Evolutionary conservation across 2,329 filamentous ascomycete genomes (phyloP).

Genomic region (Cadophora sp.): DNA sequence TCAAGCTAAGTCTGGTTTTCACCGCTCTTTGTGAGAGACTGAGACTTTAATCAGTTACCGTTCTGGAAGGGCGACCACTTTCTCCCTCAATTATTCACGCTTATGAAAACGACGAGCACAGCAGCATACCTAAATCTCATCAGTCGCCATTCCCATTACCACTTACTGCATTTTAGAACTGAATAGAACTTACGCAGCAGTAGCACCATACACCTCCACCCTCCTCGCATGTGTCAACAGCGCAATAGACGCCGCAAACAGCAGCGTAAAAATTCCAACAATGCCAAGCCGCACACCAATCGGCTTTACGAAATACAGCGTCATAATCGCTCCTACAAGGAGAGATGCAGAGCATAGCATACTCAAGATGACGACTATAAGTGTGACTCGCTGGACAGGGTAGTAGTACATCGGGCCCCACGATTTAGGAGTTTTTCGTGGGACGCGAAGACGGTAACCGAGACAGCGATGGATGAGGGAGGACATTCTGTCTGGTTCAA

Average conservation of each 20-base stretch:
- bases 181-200: constrained; percentile 25
- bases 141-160: background rate
- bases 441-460: constrained; percentile 10
- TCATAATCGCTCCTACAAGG: constrained; percentile 25
- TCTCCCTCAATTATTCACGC: background rate
- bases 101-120: constrained; percentile 18
- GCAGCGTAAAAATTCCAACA: constrained; percentile 24
- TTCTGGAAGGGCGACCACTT: too few relatives aligned
- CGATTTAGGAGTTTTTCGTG: constrained; percentile 6
- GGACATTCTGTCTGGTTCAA: constrained; percentile 16
- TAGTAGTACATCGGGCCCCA: constrained; percentile 22
- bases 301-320: constrained; percentile 23
- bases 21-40: too few relatives aligned
- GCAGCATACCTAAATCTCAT: constrained; percentile 17
- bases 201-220: constrained; percentile 26
- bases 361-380: constrained; percentile 18
- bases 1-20: too few relatives aligned
- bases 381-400: background rate
- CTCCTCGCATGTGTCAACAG: constrained; percentile 28
- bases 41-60: too few relatives aligned
- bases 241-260: constrained; percentile 26
- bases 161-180: background rate
- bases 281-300: constrained; percentile 18
- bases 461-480: constrained; percentile 15
- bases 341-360: constrained; percentile 22